Percentiles rank a stretch among this genome's conserved stretches.
These are phyloP conservation scores for Stagonosporopsis cucurbitacearum DNA, from an alignment of 2,329 filamentous ascomycete species.

Conservation along the genomic window DNA sequence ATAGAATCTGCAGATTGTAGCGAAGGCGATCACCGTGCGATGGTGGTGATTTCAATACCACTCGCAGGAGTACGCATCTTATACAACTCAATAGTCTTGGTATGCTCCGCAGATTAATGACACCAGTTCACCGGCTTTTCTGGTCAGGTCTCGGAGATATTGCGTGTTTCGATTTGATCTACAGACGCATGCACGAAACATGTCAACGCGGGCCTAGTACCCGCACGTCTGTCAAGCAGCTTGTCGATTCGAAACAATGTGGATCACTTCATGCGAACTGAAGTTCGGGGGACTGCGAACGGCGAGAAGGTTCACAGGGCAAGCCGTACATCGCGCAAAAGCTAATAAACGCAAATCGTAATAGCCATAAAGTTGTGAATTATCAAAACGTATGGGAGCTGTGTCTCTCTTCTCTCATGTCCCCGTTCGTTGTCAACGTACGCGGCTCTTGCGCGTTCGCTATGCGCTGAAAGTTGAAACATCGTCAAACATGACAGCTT, in stretches of 20 bases:
- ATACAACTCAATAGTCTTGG: not conserved
- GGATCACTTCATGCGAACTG: not conserved
- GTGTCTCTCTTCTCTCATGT: not conserved
- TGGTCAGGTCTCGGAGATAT: conserved; percentile 7
- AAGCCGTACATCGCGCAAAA: not conserved
- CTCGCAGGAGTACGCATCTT: not conserved
- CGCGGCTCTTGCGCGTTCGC: conserved; percentile 2
- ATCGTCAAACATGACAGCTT: conserved; percentile 10
- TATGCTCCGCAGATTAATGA: not conserved
- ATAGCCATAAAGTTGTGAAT: fast-evolving
- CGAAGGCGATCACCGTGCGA: not conserved
- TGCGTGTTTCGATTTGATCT: not conserved
- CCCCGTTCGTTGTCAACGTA: not conserved
- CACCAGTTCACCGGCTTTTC: not conserved
- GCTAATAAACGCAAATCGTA: not conserved
- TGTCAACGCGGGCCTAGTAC: not conserved
- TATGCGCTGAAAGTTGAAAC: conserved; percentile 16
- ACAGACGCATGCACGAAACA: not conserved
- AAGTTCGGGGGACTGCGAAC: not conserved
- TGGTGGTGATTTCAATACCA: not conserved
- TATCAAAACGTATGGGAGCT: not conserved
- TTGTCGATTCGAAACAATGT: conserved; percentile 9
- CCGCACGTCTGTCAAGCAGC: not conserved
- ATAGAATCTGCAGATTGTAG: too few relatives aligned
- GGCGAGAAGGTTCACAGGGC: not conserved